Base-by-base conservation (phyloP, 2,329 filamentous ascomycete genomes). In the Thyridium curvatum region DNA sequence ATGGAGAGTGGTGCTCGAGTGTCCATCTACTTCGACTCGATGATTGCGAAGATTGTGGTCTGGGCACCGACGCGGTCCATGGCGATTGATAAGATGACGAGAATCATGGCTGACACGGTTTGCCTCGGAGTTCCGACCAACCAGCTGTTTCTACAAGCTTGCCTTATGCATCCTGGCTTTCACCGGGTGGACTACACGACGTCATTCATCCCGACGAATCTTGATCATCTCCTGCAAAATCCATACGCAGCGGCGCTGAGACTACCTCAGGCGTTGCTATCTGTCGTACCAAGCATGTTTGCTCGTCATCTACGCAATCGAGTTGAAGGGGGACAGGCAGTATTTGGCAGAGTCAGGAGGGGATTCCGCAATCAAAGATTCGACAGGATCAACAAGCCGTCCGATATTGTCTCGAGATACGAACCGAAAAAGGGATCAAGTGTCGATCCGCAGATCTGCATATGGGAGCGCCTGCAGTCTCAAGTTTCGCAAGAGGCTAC, bases 121-220 rank as follows among this genome's bases (percentile, higher is more conserved):
- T 69, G 66, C 38, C 54, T 65, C 37, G 66, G 65, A 15, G 59
- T 68, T 35, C 57, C 62, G 36, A 86, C 82, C 2, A 86, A 86
- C 52, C 84, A 86, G 37, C 79, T 84, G 45, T 86, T 86, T 51
- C 58, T 86, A 34, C 85, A 84, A 56, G 66, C 69, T 14, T 70
- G 83, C 46, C 80, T 79, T 44, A 68, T 71, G n/a, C 82, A 79
- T 46, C 64, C 71, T 0, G 75, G 73, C 44, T 86, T 86, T 48
- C 21, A 10, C 6, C 65, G 68, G 2, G 79, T 79, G 15, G 65
- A 75, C 3, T 80, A 85, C 12, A 80, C 84, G 50, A 86, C 82
- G 0, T 79, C 79, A 2, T 86, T 84, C 50, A 85, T 86, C 41
- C 70, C 74, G 29, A 82, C 82, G 45, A 74, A 84, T 46, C 68